Evolutionary conservation across 345 rosid species (phyloP), one percentile per base, ranked within the genome.

Genomic region (Corchorus olitorius): DNA sequence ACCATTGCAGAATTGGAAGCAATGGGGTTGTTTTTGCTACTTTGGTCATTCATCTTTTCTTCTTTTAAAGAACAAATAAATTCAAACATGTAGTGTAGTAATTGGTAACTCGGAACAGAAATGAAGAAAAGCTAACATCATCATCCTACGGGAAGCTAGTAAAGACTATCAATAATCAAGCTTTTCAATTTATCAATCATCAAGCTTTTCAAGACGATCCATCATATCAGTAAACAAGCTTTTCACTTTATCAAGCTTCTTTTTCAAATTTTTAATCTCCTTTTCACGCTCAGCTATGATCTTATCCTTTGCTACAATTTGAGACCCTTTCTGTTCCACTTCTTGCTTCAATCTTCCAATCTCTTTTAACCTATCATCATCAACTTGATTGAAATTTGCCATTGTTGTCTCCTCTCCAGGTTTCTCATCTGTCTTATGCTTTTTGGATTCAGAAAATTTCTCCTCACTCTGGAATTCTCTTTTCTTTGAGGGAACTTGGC

Each of bases 271-370:
- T 9, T 27, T 27, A 27, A 27, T 27, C 27, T 27, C 27, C 27
- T 27, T 27, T 27, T 27, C 27, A 27, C 27, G 27, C 27, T 27
- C 27, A 27, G 60, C 8, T 70, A 70, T 70, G 45, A 52, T 70
- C 89, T 82, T 85, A 74, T 88, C 88, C 83, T 79, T 88, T 17
- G 64, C 46, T 22, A 63, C 17, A 27, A 90, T 64, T 78, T 84
- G 78, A 60, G 77, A 56, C 41, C 86, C 91, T 69, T 84, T 87
- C 46, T 82, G 63, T 69, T 68, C 85, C 71, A 92, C 78, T 67
- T 56, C 54, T 65, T 35, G 75, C 84, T 55, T 77, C 79, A 9
- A 78, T 83, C 65, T 78, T 80, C 17, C 78, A 8, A 54, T 74
- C 74, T 81, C 88, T 85, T 83, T 87, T 88, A 65, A 39, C 22